These are phyloP conservation scores for Bretschneidera sinensis DNA, from an alignment of 345 rosid genomes.

Conservation along the genomic window DNA sequence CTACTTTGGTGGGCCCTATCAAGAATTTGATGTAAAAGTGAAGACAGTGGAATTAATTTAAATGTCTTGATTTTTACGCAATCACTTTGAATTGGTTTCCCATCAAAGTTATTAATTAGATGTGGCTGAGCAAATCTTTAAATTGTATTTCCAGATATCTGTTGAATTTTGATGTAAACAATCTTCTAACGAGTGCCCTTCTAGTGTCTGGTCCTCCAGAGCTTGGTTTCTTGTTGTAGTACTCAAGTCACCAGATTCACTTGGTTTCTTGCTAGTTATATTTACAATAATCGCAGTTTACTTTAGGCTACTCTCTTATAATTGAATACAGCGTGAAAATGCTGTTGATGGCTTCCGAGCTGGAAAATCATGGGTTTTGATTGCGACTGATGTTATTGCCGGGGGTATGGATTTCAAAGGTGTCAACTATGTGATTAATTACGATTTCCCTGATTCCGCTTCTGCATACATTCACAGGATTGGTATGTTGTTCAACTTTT, in stretches of 20 bases:
- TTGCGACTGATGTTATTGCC: conserved; percentile 93
- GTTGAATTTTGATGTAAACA: neutral
- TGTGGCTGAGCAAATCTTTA: neutral
- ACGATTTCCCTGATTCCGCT: conserved; percentile 88
- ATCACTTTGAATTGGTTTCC: too few relatives aligned
- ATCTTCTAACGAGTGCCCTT: too few relatives aligned
- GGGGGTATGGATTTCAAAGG: conserved; percentile 99
- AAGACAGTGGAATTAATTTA: neutral
- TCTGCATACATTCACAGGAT: conserved; percentile 93
- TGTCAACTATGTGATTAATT: conserved; percentile 83
- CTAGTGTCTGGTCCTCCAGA: neutral
- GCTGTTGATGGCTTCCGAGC: conserved; percentile 80
- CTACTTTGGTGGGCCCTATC: neutral
- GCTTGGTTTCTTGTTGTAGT: neutral
- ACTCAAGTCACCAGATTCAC: neutral
- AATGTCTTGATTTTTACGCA: neutral
- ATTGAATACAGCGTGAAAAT: conserved; percentile 59
- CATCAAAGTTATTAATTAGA: too few relatives aligned
- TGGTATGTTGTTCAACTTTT: conserved; percentile 41
- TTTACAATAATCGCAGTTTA: neutral
- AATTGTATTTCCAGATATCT: neutral
- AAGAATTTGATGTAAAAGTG: neutral
- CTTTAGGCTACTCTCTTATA: conserved; percentile 7
- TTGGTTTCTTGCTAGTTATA: neutral
- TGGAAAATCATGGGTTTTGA: conserved; percentile 86